Evolutionary conservation across 306 rosid species (phyloP), one percentile per base, ranked within the genome.

Genomic region (Trifolium pratense): DNA sequence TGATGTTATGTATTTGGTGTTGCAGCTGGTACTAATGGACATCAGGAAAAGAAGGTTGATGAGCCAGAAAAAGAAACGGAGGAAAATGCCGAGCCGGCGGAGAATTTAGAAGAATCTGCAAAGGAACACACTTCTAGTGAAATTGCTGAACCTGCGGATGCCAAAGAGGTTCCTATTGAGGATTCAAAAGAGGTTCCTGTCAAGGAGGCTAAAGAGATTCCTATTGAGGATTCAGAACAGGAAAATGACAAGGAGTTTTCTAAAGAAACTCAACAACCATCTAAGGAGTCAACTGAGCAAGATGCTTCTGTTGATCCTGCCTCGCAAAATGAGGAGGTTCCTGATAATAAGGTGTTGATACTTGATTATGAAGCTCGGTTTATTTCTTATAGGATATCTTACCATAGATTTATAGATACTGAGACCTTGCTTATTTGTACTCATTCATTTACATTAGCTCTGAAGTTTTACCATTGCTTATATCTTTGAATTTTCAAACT

Each of bases 11-110:
- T 23, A 68, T 81, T 71, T 64, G 59, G 36, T 80, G 64, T 68
- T 14, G 57, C 84, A 93, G 98, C 84, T 55, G 76, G 75, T 82
- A 83, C 84, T 63, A 93, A 91, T 63, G 98, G 97, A 9, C 82
- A 89, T 74, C 84, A 85, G 80, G 82, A 86, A 36, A 83, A 78
- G 58, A 68, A 82, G 52, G 66, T 6, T 20, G 79, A 36, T 14
- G 91, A 77, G 4, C 42, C 80, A 0, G 40, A 21, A 2, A 62
- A 78, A 32, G 89, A 85, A 67, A 71, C 77, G 15, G 81, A 10
- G 18, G 84, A 63, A 26, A 40, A 72, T 75, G 66, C 78, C 69
- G 68, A 78, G 39, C 9, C 9, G 39, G 9, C 10, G 2, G 9
- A 36, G 8, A 36, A 25, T 52, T 15, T 66, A 4, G 91, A 74